Evolutionary conservation across 2,329 filamentous ascomycete genomes (phyloP).

Genomic region (Cercospora sojina): DNA sequence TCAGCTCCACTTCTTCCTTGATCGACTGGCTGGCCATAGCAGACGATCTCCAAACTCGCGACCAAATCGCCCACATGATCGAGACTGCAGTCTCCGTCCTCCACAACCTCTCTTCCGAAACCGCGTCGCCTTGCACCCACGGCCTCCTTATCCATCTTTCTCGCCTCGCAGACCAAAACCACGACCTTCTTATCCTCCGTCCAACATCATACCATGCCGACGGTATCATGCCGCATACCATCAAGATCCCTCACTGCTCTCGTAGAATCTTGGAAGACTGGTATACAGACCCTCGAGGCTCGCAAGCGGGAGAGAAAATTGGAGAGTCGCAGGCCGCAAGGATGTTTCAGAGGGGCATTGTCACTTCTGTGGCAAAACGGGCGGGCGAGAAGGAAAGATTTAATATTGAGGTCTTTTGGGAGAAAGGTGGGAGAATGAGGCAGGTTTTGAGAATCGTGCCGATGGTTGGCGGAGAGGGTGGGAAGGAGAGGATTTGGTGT

Average conservation of each 20-base stretch:
- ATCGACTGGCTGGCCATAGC: slow-evolving; percentile 35
- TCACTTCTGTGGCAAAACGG: slow-evolving; percentile 22
- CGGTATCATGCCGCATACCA: slow-evolving; percentile 19
- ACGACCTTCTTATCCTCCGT: slow-evolving; percentile 31
- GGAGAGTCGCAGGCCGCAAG: slow-evolving; percentile 15
- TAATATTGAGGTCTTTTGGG: slow-evolving; percentile 16
- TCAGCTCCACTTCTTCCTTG: not conserved
- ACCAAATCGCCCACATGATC: slow-evolving; percentile 6
- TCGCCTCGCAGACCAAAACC: slow-evolving; percentile 27
- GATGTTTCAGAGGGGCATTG: slow-evolving; percentile 22
- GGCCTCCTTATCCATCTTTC: slow-evolving; percentile 30
- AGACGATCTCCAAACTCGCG: slow-evolving; percentile 24
- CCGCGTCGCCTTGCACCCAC: slow-evolving; percentile 27
- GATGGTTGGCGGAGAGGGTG: slow-evolving; percentile 6
- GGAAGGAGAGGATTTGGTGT: slow-evolving; percentile 4
- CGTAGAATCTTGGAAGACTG: slow-evolving; percentile 28
- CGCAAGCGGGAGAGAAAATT: slow-evolving; percentile 7
- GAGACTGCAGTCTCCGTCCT: slow-evolving; percentile 18
- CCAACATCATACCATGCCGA: slow-evolving; percentile 27
- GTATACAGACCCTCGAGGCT: slow-evolving; percentile 17
- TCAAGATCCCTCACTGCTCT: slow-evolving; percentile 28
- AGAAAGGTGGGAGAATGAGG: slow-evolving; percentile 2
- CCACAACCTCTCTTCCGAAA: slow-evolving; percentile 20
- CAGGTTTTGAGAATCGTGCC: slow-evolving; percentile 13
- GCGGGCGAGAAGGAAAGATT: slow-evolving; percentile 9